Conservation (phyloP, 306 rosid genomes). For the Cucumis hystrix region DNA sequence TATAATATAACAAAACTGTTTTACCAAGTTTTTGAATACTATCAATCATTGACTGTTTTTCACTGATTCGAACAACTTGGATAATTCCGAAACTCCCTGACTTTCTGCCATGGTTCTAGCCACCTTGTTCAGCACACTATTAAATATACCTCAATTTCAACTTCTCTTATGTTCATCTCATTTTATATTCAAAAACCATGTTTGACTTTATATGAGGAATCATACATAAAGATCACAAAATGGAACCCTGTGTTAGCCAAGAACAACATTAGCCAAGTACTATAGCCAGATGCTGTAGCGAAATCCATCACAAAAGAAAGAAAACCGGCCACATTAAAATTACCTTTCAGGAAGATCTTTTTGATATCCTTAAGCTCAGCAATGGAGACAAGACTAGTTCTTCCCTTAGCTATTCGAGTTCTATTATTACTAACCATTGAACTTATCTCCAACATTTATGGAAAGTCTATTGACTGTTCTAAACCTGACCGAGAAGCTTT, state of each 20-base stretch:
- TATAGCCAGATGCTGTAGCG: not conserved
- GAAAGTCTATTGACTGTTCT: slow-evolving; percentile 6
- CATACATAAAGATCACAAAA: not conserved
- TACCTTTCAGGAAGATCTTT: not conserved
- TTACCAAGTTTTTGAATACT: not conserved
- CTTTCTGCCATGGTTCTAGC: not conserved
- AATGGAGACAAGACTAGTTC: slow-evolving; percentile 7
- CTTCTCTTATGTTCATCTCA: not conserved
- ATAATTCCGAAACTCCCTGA: not conserved
- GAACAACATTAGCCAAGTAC: not conserved
- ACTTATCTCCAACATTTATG: not conserved
- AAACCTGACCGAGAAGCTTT: slow-evolving; percentile 25
- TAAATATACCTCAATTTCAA: not conserved
- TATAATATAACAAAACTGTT: not conserved
- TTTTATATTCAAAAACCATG: not conserved
- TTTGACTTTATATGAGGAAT: not conserved
- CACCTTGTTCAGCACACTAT: not conserved
- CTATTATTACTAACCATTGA: not conserved
- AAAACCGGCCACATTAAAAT: not conserved
- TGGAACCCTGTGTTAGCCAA: not conserved
- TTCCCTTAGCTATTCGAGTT: not conserved
- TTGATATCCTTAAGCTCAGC: not conserved
- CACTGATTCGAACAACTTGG: not conserved
- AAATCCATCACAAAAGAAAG: not conserved
- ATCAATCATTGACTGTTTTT: not conserved